These are phyloP conservation scores for Trypethelium eluteriae DNA, from an alignment of 495 filamentous ascomycete genomes.

Conservation along the genomic window DNA sequence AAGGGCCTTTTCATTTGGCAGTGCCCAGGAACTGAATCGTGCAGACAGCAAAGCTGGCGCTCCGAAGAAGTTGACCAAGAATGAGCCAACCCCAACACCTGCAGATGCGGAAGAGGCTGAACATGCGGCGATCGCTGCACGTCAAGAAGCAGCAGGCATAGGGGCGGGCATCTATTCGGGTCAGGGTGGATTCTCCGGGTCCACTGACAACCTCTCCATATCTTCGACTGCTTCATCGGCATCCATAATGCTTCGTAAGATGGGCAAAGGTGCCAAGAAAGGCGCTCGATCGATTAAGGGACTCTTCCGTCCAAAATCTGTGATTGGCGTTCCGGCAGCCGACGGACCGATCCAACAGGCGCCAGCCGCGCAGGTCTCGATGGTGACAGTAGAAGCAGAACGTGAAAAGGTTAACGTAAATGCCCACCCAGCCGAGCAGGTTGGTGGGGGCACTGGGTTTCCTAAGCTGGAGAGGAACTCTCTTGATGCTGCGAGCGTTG, in stretches of 20 bases:
- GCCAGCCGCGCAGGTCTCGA: slow-evolving; percentile 73
- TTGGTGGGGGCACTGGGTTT: slow-evolving; percentile 71
- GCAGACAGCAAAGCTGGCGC: slow-evolving; percentile 54
- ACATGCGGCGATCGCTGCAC: slow-evolving; percentile 80
- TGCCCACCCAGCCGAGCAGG: slow-evolving; percentile 57
- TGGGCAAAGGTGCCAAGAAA: slow-evolving; percentile 97
- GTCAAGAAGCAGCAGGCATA: slow-evolving; percentile 84
- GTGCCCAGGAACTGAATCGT: slow-evolving; percentile 82
- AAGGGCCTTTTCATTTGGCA: slow-evolving; percentile 94
- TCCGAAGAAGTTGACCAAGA: slow-evolving; percentile 51
- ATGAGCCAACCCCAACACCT: slow-evolving; percentile 18
- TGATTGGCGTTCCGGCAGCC: slow-evolving; percentile 65
- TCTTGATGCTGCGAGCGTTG: slow-evolving; percentile 48
- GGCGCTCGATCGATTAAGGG: slow-evolving; percentile 83
- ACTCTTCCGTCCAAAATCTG: slow-evolving; percentile 88
- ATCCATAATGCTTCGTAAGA: slow-evolving; percentile 98
- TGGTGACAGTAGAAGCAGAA: slow-evolving; percentile 93
- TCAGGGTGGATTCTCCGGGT: slow-evolving; percentile 77
- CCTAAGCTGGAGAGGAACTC: slow-evolving; percentile 81
- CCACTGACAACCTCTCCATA: slow-evolving; percentile 93
- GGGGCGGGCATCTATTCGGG: slow-evolving; percentile 91
- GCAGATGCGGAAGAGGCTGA: slow-evolving; percentile 71
- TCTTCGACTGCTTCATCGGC: slow-evolving; percentile 97
- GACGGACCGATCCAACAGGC: slow-evolving; percentile 55
- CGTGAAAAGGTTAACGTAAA: slow-evolving; percentile 76